Evolutionary conservation across 2,329 filamentous ascomycete species (phyloP).

Genomic region (Arthroderma sp.): DNA sequence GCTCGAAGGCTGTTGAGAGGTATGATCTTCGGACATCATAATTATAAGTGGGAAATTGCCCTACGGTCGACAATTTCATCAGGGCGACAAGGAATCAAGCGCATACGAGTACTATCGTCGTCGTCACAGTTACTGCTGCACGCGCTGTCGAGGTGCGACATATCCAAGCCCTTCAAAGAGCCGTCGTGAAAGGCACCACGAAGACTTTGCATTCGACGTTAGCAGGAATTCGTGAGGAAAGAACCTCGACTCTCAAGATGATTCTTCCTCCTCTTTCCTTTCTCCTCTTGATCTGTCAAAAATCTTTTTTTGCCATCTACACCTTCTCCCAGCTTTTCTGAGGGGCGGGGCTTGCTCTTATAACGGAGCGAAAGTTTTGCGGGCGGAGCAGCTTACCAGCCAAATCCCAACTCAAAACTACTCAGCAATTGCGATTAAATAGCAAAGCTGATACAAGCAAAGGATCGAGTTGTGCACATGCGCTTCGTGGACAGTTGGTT

Average conservation of each 20-base stretch:
- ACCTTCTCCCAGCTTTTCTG: no score
- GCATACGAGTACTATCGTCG: conserved; percentile 6
- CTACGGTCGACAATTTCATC: conserved; percentile 6
- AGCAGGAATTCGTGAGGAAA: no score
- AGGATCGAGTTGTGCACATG: no score
- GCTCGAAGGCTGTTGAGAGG: not conserved
- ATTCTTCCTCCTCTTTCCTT: no score
- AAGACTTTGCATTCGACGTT: not conserved
- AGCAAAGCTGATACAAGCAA: not conserved
- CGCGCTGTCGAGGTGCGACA: conserved; percentile 8
- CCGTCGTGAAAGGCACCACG: not conserved
- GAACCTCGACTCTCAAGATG: no score
- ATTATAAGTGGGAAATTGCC: not conserved
- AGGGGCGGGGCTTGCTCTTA: no score
- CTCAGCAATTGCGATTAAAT: conserved; percentile 1
- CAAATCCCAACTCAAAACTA: no score
- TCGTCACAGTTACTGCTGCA: conserved; percentile 10
- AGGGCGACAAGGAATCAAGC: conserved; percentile 4
- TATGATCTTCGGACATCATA: conserved; percentile 8
- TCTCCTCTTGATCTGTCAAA: no score
- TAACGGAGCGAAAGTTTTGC: not conserved
- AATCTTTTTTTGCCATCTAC: no score
- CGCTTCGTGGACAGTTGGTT: no score
- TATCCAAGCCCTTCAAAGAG: conserved; percentile 9
- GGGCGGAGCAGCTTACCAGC: conserved; percentile 1